These are phyloP conservation scores for Boletus rubroflammeus DNA, from an alignment of 768 basidiomycete species.

Conservation along the genomic window DNA sequence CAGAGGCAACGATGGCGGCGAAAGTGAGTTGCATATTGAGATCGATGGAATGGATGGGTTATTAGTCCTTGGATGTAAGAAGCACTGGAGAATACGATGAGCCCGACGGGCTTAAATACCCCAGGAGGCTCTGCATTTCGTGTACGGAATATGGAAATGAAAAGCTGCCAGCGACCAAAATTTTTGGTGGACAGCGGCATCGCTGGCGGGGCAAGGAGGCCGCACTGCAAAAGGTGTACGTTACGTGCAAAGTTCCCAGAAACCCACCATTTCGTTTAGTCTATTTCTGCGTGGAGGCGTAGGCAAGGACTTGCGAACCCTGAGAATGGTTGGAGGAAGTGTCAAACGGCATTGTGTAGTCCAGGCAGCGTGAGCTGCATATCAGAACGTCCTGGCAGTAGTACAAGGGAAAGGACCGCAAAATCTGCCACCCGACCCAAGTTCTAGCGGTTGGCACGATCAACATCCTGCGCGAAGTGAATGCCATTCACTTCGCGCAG, in stretches of 20 bases:
- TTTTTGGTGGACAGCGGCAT: not conserved
- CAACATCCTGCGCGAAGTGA: too few relatives aligned
- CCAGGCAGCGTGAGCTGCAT: not conserved
- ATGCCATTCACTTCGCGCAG: too few relatives aligned
- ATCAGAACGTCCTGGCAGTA: not conserved
- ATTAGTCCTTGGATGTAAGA: not conserved
- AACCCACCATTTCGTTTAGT: not conserved
- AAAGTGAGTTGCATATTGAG: slow-evolving; percentile 20
- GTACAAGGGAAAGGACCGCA: too few relatives aligned
- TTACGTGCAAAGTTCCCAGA: not conserved
- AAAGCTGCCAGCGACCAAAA: not conserved
- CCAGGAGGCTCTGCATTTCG: not conserved
- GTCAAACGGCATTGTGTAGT: not conserved
- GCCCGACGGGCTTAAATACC: slow-evolving; percentile 10
- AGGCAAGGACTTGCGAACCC: too few relatives aligned
- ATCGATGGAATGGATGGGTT: not conserved
- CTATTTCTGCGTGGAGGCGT: not conserved
- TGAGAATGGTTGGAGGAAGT: not conserved
- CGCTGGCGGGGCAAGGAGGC: slow-evolving; percentile 1
- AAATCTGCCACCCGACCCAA: not conserved
- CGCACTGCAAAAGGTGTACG: not conserved
- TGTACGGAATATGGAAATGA: not conserved
- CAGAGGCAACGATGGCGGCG: slow-evolving; percentile 6
- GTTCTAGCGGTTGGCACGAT: not conserved
- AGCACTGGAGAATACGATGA: not conserved